Evolutionary conservation across 345 rosid genomes (phyloP).

Genomic region (Salix dunnii): DNA sequence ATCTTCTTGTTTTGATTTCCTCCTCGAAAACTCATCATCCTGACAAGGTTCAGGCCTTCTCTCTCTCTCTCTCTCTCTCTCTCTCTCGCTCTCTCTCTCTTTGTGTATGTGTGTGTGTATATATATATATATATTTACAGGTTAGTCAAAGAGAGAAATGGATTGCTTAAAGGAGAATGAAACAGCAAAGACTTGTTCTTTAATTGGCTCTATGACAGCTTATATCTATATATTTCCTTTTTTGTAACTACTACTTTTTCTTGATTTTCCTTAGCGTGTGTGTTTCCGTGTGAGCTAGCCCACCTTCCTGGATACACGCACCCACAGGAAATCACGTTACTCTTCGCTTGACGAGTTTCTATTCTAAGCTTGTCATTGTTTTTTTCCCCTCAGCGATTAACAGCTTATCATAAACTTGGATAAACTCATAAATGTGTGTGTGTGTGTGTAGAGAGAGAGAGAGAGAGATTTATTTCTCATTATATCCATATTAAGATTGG

Average conservation of each 20-base stretch:
- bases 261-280: background rate
- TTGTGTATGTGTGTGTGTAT: background rate
- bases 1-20: background rate
- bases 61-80: background rate
- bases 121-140: background rate
- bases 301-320: background rate
- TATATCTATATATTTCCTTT: background rate
- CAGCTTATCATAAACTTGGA: too few species aligned
- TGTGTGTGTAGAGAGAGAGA: too few species aligned
- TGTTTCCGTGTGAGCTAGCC: background rate
- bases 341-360: too few species aligned
- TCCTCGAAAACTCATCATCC: background rate
- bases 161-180: background rate
- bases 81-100: background rate
- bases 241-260: too few species aligned
- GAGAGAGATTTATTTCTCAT: too few species aligned
- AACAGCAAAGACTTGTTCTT: background rate
- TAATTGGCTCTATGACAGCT: background rate
- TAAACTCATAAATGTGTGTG: too few species aligned
- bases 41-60: background rate
- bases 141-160: background rate
- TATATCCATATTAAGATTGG: too few species aligned
- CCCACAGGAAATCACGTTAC: too few species aligned
- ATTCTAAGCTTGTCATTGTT: too few species aligned
- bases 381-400: too few species aligned